Base-by-base conservation (phyloP, 768 basidiomycete genomes). In the Mycena alexandri region DNA sequence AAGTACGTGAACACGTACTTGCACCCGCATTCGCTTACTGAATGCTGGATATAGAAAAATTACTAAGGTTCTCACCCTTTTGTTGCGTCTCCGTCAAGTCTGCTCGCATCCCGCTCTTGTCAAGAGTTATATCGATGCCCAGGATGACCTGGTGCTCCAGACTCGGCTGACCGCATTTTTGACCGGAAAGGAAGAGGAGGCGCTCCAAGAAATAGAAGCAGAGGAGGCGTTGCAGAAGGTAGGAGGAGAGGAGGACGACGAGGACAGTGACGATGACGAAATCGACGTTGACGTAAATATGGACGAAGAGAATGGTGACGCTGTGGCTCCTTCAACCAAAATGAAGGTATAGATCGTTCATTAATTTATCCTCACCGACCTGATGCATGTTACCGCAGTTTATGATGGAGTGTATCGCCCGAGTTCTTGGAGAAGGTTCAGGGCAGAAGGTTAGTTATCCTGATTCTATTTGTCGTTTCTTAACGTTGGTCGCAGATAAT, bases 141-240 rank as follows among this genome's bases (percentile, higher is more conserved):
- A 19, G 16, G 13, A 55, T 38, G 34, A 55, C 12, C 17, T 12
- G 12, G 34, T 14, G 19, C 53, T 55, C 9, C 7, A 34, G 34
- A 38, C 53, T 34, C 53, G 36, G 36, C 22, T 55, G 17, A 22
- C 17, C 8, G 36, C 16, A 9, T 55, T 55, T 38, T 34, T 55
- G 6, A 22, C 13, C 3, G 53, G 53, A 5, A 55, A 55, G 34
- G 34, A 36, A 12, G 34, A 36, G 34, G 34, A 36, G 24, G 53
- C 53, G 14, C 6, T 38, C 8, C 34, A n/a, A 22, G 53, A 55
- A 22, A 41, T 41, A 6, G 53, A 38, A 21, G 5, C 12, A 11
- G 77, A 75, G 36, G 69, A 73, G 4, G 71, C 43, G 1, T 5
- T 12, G 34, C 34, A 36, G 34, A 36, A 5, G 34, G 34, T 36